Conservation (phyloP, 306 rosid genomes). For the Arachis hypogaea region DNA sequence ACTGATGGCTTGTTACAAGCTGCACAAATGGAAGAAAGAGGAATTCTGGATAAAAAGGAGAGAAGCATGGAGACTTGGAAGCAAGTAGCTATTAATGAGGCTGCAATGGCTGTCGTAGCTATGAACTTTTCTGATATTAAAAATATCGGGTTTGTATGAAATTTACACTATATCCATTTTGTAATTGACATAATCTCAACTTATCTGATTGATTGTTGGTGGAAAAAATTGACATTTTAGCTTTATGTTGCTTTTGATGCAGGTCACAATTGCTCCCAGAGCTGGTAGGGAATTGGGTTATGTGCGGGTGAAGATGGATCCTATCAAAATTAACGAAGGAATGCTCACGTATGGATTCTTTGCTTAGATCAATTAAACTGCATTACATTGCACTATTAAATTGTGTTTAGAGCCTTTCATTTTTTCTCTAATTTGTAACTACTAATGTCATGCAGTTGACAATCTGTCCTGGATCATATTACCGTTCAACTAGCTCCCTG, state of each 20-base stretch:
- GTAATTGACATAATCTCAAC: conserved; percentile 26
- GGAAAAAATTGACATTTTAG: conserved; percentile 6
- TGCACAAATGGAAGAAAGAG: conserved; percentile 99
- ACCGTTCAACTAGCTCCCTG: conserved; percentile 97
- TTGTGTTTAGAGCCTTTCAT: conserved; percentile 18
- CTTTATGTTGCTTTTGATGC: conserved; percentile 42
- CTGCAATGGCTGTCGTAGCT: conserved; percentile 91
- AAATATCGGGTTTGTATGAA: conserved; percentile 88
- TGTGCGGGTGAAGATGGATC: conserved; percentile 88
- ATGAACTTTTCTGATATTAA: conserved; percentile 77
- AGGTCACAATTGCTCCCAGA: conserved; percentile 99
- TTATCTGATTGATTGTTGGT: conserved; percentile 17
- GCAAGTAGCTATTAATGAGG: conserved; percentile 95
- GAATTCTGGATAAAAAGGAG: conserved; percentile 93
- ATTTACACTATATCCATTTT: conserved; percentile 31
- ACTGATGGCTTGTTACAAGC: conserved; percentile 98
- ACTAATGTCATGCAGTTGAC: conserved; percentile 67
- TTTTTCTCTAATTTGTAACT: conserved; percentile 20
- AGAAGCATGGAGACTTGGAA: conserved; percentile 85
- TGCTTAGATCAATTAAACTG: not conserved
- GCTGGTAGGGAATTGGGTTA: conserved; percentile 98
- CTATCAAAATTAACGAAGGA: conserved; percentile 74
- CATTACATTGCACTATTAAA: conserved; percentile 4
- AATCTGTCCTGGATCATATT: conserved; percentile 88
- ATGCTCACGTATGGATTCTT: conserved; percentile 78